Base-by-base conservation (phyloP, 2,329 filamentous ascomycete species). In the Colletotrichum destructivum region DNA sequence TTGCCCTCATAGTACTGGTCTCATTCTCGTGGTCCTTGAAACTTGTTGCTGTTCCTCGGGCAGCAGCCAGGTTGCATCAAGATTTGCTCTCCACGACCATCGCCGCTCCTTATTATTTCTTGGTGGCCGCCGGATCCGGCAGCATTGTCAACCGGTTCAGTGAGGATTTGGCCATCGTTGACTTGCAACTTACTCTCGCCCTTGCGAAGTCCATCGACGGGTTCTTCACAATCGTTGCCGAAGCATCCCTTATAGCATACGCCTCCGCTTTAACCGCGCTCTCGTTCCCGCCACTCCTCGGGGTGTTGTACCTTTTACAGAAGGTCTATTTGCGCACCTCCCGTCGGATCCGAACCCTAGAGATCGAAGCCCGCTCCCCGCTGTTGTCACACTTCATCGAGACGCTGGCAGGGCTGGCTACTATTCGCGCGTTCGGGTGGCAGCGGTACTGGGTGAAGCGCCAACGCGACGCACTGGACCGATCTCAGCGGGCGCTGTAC, bases 311-410 rank as follows among this genome's bases (percentile, higher is more conserved):
- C 65, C 66, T 84, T 8, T 81, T 88, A 13, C 87, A 88, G 68
- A 84, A 84, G 52, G 83, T 86, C 73, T 89, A 89, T 71, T 81
- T 89, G 18, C 81, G 85, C 7, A 89, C 88, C 2, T 89, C 87
- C 0, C 86, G 87, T 4, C 88, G 89, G 68, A 77, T 89, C 9
- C 83, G 88, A 62, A 82, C 88, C 38, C 78, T 89, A 8, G 88
- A 90, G 74, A 80, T 89, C 0, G 87, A 89, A 75, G 79, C 82
- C 26, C 84, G 85, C 68, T 82, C 83, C 0, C 85, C 86, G 1
- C 79, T 89, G 0, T 88, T 85, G 74, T 84, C 85, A 0, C 84
- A 88, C 54, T 88, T 88, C 71, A 79, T 82, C 4, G 88, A 89
- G 72, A 84, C 84, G 0, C 75, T 88, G 0, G 78, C 80, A 4